Conservation (phyloP, 2,329 filamentous ascomycete genomes). For the Sclerotinia minor region DNA sequence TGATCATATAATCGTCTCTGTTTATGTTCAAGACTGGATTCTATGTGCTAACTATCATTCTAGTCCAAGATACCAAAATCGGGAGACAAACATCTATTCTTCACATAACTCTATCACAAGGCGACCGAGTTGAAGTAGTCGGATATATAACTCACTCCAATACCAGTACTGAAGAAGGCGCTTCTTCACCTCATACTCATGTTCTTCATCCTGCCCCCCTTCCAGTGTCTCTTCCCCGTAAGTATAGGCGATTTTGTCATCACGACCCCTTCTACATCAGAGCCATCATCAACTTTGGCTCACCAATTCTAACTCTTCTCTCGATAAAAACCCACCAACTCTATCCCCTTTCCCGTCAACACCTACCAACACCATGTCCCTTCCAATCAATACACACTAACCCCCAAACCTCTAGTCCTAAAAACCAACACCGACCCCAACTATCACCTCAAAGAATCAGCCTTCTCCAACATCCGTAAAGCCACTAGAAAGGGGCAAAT, state of each 20-base stretch:
- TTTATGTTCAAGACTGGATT: background rate
- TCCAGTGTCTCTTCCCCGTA: constrained; percentile 44
- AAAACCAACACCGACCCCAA: constrained; percentile 47
- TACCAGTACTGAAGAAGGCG: constrained; percentile 57
- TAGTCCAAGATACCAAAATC: constrained; percentile 62
- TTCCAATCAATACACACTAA: constrained; percentile 38
- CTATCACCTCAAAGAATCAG: constrained; percentile 44
- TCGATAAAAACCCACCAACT: constrained; percentile 40
- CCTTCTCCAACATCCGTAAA: constrained; percentile 40
- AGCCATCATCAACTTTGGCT: no score
- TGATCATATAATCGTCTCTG: background rate
- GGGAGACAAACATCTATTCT: constrained; percentile 63
- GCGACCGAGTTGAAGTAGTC: constrained; percentile 59
- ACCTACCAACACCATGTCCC: constrained; percentile 27
- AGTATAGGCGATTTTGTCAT: background rate
- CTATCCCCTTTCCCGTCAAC: constrained; percentile 54
- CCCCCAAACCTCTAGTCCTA: constrained; percentile 46
- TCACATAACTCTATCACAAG: constrained; percentile 60
- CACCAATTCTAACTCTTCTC: constrained; percentile 41
- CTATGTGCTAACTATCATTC: background rate
- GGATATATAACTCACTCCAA: constrained; percentile 67
- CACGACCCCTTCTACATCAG: background rate
- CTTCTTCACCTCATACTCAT: constrained; percentile 57
- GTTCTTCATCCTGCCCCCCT: constrained; percentile 44
- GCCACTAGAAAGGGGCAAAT: constrained; percentile 51